phyloP scores from a whole-genome alignment of 108 stramenopile genomes.

The Licmophora abbreviata region DNA sequence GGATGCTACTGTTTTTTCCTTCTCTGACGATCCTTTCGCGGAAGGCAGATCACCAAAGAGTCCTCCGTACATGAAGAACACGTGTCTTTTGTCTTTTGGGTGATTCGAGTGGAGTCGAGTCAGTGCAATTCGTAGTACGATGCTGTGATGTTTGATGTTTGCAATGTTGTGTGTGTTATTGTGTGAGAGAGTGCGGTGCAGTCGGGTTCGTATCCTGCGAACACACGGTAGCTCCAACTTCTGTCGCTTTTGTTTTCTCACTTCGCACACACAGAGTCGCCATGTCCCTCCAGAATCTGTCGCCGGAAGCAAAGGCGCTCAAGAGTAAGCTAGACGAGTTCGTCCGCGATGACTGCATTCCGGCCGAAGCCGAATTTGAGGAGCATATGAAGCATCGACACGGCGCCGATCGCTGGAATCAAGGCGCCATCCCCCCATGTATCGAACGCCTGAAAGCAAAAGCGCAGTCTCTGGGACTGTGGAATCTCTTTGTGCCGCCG shows the following conservation, averaged over 20 bases:
- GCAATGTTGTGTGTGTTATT: no score
- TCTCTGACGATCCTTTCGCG: conserved; percentile 17
- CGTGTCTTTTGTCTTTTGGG: no score
- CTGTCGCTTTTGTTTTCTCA: no score
- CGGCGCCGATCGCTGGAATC: conserved; percentile 56
- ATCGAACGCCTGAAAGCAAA: conserved; percentile 45
- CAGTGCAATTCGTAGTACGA: no score
- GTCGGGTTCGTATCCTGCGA: no score
- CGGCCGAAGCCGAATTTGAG: conserved; percentile 70
- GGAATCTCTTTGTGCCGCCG: conserved; percentile 88
- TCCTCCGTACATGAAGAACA: conserved; percentile 45
- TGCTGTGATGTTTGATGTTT: no score
- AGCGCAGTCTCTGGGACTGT: conserved; percentile 71
- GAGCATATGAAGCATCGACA: conserved; percentile 39
- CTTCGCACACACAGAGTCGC: no score
- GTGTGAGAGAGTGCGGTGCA: no score
- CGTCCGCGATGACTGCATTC: conserved; percentile 66
- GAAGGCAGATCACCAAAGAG: conserved; percentile 49
- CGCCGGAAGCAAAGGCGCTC: conserved; percentile 38
- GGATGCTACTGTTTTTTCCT: conserved; percentile 2
- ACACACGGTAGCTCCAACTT: no score
- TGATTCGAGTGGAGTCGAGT: no score
- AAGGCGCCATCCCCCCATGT: conserved; percentile 58
- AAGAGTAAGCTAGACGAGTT: conserved; percentile 61
- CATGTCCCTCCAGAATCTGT: neutral